Evolutionary conservation across 805 yeast genomes (phyloP).

Genomic region (Tetrapisispora nanseiensis): DNA sequence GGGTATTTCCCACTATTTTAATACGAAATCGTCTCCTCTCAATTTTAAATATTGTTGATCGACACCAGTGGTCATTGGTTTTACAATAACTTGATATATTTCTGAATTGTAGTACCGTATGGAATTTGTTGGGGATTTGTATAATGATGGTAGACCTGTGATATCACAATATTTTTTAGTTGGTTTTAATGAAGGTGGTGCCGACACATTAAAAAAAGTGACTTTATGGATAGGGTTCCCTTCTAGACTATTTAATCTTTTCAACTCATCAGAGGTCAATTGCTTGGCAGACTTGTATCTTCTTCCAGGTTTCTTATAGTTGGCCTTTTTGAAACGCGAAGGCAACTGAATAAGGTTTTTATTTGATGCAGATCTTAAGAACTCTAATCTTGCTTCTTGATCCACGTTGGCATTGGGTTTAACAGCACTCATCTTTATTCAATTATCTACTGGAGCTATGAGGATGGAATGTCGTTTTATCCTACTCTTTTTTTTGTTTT

Average conservation of each 20-base stretch:
- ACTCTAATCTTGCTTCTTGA: constrained; percentile 19
- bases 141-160: constrained; percentile 75
- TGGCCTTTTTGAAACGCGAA: constrained; percentile 50
- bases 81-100: constrained; percentile 62
- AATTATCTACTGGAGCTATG: background rate
- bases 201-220: constrained; percentile 61
- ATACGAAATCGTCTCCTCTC: constrained; percentile 79
- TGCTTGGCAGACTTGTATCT: constrained; percentile 71
- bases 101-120: constrained; percentile 76
- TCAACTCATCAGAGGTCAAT: constrained; percentile 65
- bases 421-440: constrained; percentile 2
- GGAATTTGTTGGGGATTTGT: constrained; percentile 65
- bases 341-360: constrained; percentile 20
- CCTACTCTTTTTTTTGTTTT: background rate
- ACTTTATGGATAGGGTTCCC: constrained; percentile 26
- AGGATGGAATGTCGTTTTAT: background rate
- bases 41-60: constrained; percentile 87
- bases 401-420: background rate
- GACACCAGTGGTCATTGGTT: constrained; percentile 76
- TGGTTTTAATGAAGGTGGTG: constrained; percentile 84
- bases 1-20: constrained; percentile 35
- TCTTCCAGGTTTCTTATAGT: constrained; percentile 42
- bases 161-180: constrained; percentile 82
- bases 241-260: constrained; percentile 38
- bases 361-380: constrained; percentile 19